These are phyloP conservation scores for Hypoxylon subgilvum DNA, from an alignment of 495 filamentous ascomycete species.

Conservation along the genomic window DNA sequence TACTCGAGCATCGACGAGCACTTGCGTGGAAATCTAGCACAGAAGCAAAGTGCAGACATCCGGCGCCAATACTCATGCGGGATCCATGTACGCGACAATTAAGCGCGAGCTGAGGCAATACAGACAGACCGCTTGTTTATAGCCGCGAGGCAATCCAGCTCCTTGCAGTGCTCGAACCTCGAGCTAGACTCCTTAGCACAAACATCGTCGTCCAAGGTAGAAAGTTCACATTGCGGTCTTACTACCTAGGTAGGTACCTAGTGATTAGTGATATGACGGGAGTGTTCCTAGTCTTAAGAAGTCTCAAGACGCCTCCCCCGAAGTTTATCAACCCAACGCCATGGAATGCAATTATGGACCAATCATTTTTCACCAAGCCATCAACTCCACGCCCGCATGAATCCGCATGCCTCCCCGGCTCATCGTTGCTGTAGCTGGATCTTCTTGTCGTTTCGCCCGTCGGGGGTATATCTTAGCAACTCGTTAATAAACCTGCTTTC, in stretches of 20 bases:
- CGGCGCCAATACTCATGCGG: constrained; percentile 5
- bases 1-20: too few relatives aligned
- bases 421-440: constrained; percentile 40
- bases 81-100: constrained; percentile 12
- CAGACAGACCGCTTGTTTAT: background rate
- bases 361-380: constrained; percentile 11
- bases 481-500: constrained; percentile 22
- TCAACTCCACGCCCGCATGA: constrained; percentile 2
- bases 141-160: constrained; percentile 7
- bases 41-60: constrained; percentile 4
- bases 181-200: constrained; percentile 3
- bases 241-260: constrained; percentile 3
- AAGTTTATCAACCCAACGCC: constrained; percentile 39
- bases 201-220: background rate
- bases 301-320: constrained; percentile 34
- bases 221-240: constrained; percentile 15
- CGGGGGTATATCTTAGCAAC: constrained; percentile 53
- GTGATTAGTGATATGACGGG: constrained; percentile 1
- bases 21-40: too few relatives aligned
- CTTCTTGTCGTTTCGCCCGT: constrained; percentile 61
- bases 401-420: background rate
- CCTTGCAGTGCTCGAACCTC: constrained; percentile 1
- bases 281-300: constrained; percentile 1
- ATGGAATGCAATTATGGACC: constrained; percentile 32
- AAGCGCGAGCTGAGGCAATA: constrained; percentile 9